phyloP scores from a whole-genome alignment of 257 asterid genomes.

The Striga asiatica region DNA sequence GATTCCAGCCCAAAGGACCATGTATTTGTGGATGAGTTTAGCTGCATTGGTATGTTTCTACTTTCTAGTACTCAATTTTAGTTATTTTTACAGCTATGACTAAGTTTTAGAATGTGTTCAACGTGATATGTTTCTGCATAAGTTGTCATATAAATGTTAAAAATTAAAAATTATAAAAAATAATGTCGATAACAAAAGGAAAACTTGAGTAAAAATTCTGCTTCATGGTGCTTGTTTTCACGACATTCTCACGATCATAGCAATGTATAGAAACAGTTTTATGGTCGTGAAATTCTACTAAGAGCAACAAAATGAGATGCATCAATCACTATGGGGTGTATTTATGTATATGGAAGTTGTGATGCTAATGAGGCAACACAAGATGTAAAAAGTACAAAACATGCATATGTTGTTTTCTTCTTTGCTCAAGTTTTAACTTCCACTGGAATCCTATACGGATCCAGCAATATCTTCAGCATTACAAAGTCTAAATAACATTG shows the following conservation, averaged over 20 bases:
- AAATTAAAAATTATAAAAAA: background rate
- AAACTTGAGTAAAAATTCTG: background rate
- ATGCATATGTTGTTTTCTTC: background rate
- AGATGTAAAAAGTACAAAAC: background rate
- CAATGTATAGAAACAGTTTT: background rate
- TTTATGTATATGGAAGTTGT: background rate
- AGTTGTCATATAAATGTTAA: background rate
- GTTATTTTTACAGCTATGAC: background rate
- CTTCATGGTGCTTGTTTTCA: background rate
- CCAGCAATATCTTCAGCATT: background rate
- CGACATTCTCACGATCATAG: background rate
- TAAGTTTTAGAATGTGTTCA: background rate
- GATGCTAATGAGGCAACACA: background rate
- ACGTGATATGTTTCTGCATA: background rate
- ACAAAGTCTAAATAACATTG: background rate
- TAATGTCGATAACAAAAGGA: background rate
- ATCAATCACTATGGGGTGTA: background rate
- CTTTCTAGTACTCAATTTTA: background rate
- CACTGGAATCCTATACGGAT: background rate
- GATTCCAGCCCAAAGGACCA: constrained; percentile 72
- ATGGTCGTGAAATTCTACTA: background rate
- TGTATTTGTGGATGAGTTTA: constrained; percentile 94
- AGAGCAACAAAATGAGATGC: constrained; percentile 3
- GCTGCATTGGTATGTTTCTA: constrained; percentile 73
- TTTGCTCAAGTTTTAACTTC: background rate